Percentiles rank a stretch among this genome's conserved stretches.
Conservation (phyloP, 345 rosid species). For the Pseudoturritis turrita region DNA sequence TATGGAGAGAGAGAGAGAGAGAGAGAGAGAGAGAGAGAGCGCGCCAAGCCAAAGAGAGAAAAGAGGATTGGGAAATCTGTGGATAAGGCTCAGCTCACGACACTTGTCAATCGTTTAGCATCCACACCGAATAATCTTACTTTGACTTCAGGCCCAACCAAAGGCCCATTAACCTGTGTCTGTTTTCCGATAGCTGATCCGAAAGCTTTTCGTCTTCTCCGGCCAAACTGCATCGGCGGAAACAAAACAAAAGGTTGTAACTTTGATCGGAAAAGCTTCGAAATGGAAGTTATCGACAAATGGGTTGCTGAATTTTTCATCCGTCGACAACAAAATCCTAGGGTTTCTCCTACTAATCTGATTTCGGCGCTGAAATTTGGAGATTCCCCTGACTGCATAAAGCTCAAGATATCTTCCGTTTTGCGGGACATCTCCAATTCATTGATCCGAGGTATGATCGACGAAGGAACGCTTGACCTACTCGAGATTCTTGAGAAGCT, state of each 20-base stretch:
- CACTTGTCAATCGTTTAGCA: slow-evolving; percentile 48
- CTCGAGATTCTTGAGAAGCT: slow-evolving; percentile 39
- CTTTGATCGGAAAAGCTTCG: background rate
- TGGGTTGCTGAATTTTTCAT: slow-evolving; percentile 17
- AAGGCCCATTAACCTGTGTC: slow-evolving; percentile 10
- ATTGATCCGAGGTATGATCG: background rate
- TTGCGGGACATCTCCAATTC: slow-evolving; percentile 17
- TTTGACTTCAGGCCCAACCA: slow-evolving; percentile 21
- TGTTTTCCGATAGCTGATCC: background rate
- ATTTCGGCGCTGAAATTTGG: slow-evolving; percentile 1
- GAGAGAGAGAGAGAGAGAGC: slow-evolving; percentile 11
- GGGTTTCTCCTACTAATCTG: background rate
- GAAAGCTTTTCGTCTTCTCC: slow-evolving; percentile 20
- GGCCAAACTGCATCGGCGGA: background rate
- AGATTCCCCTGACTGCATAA: background rate
- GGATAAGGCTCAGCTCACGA: slow-evolving; percentile 45
- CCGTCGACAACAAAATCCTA: slow-evolving; percentile 16
- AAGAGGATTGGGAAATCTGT: slow-evolving; percentile 22
- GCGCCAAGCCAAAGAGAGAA: slow-evolving; percentile 21
- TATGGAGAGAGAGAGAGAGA: background rate
- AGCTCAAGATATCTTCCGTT: slow-evolving; percentile 19
- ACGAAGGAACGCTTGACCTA: slow-evolving; percentile 42
- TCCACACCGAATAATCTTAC: slow-evolving; percentile 26
- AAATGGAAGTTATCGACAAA: background rate
- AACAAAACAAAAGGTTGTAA: background rate